phyloP scores from a whole-genome alignment of 2,329 filamentous ascomycete species.

The Curvularia eragrostidis region DNA sequence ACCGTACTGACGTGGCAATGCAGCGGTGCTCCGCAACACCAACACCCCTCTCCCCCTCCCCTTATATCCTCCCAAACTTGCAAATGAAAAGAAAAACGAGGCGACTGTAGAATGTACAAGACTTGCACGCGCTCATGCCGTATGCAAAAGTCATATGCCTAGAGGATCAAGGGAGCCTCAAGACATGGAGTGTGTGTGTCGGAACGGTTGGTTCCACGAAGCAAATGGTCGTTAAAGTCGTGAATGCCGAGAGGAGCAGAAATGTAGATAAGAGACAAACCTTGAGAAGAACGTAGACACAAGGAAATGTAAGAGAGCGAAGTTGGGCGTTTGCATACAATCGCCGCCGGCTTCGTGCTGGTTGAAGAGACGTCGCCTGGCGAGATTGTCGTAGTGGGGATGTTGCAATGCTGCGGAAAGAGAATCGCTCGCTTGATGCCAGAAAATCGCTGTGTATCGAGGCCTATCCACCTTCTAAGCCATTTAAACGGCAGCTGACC shows the following conservation, averaged over 20 bases:
- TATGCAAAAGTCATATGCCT: conserved; percentile 49
- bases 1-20: conserved; percentile 26
- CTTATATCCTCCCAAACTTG: conserved; percentile 25
- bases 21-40: conserved; percentile 23
- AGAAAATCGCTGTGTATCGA: conserved; percentile 25
- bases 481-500: conserved; percentile 30
- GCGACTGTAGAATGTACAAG: conserved; percentile 46
- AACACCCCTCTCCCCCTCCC: conserved; percentile 7
- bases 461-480: conserved; percentile 34
- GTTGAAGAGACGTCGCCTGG: conserved; percentile 59
- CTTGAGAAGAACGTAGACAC: conserved; percentile 40
- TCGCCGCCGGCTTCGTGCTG: conserved; percentile 35
- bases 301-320: conserved; percentile 37
- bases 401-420: conserved; percentile 21
- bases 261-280: conserved; percentile 43
- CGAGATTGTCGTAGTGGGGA: conserved; percentile 55
- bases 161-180: conserved; percentile 38
- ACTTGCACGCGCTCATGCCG: conserved; percentile 44
- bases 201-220: conserved; percentile 30
- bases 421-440: conserved; percentile 32
- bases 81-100: conserved; percentile 35
- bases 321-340: conserved; percentile 11
- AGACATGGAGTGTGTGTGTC: conserved; percentile 35
- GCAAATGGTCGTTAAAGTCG: conserved; percentile 46
- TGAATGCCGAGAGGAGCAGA: conserved; percentile 43